Conservation (phyloP, 179 eudicot species). For the Dionaea muscipula region DNA sequence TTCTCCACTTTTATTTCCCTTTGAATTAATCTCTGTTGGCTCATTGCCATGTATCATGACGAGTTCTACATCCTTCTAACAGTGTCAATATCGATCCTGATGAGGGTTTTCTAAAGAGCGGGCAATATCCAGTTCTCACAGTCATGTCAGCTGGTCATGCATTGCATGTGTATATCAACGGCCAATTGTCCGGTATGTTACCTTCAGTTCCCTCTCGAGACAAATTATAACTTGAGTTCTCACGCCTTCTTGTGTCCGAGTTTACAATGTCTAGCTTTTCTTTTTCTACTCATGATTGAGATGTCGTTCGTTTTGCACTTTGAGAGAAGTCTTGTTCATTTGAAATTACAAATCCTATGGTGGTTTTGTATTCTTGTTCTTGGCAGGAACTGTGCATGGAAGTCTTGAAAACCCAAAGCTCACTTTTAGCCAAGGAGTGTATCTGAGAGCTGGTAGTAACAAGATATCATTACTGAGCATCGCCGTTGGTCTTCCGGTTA, state of each 20-base stretch:
- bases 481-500: conserved; percentile 92
- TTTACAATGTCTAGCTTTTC: too few relatives aligned
- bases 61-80: conserved; percentile 10
- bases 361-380: conserved; percentile 7
- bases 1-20: not conserved
- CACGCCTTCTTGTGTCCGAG: too few relatives aligned
- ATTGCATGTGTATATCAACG: conserved; percentile 65
- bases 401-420: conserved; percentile 64
- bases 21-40: not conserved
- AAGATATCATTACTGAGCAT: conserved; percentile 69
- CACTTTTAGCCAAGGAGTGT: conserved; percentile 49
- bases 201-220: not conserved
- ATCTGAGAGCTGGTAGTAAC: conserved; percentile 68
- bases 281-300: too few relatives aligned
- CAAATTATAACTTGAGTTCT: too few relatives aligned
- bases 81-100: conserved; percentile 35
- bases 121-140: conserved; percentile 47
- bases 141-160: conserved; percentile 72
- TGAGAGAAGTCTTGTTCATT: too few relatives aligned
- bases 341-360: not conserved
- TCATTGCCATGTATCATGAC: conserved; percentile 2
- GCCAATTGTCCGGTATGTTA: conserved; percentile 53
- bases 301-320: too few relatives aligned
- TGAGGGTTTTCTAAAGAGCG: conserved; percentile 37
- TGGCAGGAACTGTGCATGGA: conserved; percentile 71